These are phyloP conservation scores for Cordia subcordata DNA, from an alignment of 257 asterid genomes.

Conservation along the genomic window DNA sequence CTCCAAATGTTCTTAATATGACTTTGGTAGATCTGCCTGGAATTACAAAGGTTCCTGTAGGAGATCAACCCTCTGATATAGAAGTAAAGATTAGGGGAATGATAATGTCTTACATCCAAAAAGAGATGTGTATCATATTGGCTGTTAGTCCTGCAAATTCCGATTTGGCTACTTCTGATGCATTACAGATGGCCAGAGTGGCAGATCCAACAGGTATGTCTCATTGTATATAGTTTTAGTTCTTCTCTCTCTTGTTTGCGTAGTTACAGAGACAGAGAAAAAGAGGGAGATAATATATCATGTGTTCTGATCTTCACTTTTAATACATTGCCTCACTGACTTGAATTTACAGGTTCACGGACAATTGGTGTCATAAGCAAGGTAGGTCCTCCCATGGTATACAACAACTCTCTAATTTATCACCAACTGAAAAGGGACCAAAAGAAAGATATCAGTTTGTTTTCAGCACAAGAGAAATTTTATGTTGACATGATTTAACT, in stretches of 20 bases:
- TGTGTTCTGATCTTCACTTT: background rate
- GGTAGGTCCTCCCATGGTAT: slow-evolving; percentile 22
- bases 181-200: slow-evolving; percentile 78
- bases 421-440: too few relatives aligned
- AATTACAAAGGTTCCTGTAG: slow-evolving; percentile 79
- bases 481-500: too few relatives aligned
- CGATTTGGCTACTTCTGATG: slow-evolving; percentile 85
- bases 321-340: background rate
- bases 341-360: slow-evolving; percentile 50
- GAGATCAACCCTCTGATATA: slow-evolving; percentile 84
- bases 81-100: slow-evolving; percentile 73
- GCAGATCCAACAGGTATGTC: slow-evolving; percentile 73
- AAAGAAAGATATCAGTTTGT: too few relatives aligned
- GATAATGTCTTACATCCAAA: slow-evolving; percentile 66
- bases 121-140: slow-evolving; percentile 56
- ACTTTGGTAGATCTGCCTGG: slow-evolving; percentile 87
- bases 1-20: slow-evolving; percentile 75
- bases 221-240: background rate
- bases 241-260: background rate
- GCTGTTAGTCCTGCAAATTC: slow-evolving; percentile 87
- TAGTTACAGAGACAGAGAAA: background rate
- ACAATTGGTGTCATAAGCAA: slow-evolving; percentile 81
- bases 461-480: too few relatives aligned
- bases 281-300: background rate
- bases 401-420: too few relatives aligned